A percentile compares a stretch with the other conserved stretches of the same genome.
phyloP scores from a whole-genome alignment of 2,329 filamentous ascomycete species.

The Furcasterigmium sp. region DNA sequence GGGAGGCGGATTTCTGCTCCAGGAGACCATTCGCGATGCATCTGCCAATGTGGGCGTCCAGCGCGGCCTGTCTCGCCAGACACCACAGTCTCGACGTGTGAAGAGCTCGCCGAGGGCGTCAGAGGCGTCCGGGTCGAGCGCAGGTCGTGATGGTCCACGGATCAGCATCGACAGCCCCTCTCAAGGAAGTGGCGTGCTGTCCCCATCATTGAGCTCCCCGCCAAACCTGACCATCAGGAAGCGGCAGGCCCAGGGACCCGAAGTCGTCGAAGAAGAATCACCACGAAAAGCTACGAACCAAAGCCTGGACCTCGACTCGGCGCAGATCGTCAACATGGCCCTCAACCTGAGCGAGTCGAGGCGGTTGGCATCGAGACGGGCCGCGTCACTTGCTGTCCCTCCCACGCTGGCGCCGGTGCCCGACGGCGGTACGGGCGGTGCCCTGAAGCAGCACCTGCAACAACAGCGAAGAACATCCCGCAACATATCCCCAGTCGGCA shows the following conservation, averaged over 20 bases:
- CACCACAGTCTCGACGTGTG: constrained; percentile 5
- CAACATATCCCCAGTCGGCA: constrained; percentile 50
- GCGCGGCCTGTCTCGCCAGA: constrained; percentile 17
- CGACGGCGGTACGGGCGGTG: constrained; percentile 45
- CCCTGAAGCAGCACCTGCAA: constrained; percentile 64
- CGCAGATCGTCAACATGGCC: constrained; percentile 90
- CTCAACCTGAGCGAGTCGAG: constrained; percentile 81
- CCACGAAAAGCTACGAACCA: constrained; percentile 13
- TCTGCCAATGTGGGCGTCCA: constrained; percentile 22
- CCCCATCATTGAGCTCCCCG: constrained; percentile 4
- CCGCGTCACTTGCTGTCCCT: constrained; percentile 43
- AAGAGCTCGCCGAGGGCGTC: constrained; percentile 6
- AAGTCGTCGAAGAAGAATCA: constrained; percentile 13
- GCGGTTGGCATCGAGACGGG: constrained; percentile 56
- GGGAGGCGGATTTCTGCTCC: constrained; percentile 46
- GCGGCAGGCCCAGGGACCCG: constrained; percentile 12
- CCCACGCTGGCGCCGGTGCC: constrained; percentile 48
- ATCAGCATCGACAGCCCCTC: constrained; percentile 4
- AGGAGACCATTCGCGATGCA: constrained; percentile 31
- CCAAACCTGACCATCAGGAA: constrained; percentile 9
- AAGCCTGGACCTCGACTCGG: constrained; percentile 65
- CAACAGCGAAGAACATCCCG: constrained; percentile 62
- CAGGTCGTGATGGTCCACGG: constrained; percentile 5
- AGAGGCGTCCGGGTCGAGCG: constrained; percentile 7
- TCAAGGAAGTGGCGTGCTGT: constrained; percentile 3